phyloP scores from a whole-genome alignment of 306 rosid species.

The Fragaria iinumae region DNA sequence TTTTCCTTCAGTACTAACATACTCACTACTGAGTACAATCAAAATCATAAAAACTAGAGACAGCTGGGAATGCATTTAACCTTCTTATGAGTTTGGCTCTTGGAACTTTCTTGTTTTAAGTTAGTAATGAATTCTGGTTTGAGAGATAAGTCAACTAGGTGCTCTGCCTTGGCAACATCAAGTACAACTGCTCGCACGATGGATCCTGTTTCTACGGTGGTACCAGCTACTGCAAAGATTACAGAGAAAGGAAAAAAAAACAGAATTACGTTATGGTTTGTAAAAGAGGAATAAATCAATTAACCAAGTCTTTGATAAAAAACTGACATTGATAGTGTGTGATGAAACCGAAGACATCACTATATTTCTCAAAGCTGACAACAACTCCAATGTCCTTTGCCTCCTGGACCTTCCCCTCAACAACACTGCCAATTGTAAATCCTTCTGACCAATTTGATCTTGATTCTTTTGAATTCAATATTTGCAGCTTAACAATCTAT shows the following conservation, averaged over 20 bases:
- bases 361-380: conserved; percentile 68
- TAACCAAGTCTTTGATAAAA: conserved; percentile 13
- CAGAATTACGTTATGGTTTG: conserved; percentile 6
- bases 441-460: conserved; percentile 65
- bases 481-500: conserved; percentile 69
- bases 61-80: conserved; percentile 27
- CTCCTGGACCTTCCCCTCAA: conserved; percentile 74
- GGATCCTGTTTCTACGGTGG: conserved; percentile 55
- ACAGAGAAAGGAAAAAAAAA: neutral
- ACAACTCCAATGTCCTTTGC: conserved; percentile 67
- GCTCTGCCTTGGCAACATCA: conserved; percentile 75
- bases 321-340: conserved; percentile 72
- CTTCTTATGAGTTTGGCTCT: conserved; percentile 54
- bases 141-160: conserved; percentile 73
- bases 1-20: neutral
- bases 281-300: conserved; percentile 13
- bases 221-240: conserved; percentile 57
- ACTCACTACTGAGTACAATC: neutral
- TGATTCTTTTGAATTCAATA: conserved; percentile 36
- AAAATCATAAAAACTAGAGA: neutral
- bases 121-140: conserved; percentile 56
- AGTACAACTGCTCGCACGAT: conserved; percentile 72
- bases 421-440: conserved; percentile 53
- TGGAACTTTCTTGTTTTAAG: conserved; percentile 43
- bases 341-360: conserved; percentile 75